Evolutionary conservation across 352 stramenopile genomes (phyloP).

Genomic region (Pythium rhizo-oryzae): DNA sequence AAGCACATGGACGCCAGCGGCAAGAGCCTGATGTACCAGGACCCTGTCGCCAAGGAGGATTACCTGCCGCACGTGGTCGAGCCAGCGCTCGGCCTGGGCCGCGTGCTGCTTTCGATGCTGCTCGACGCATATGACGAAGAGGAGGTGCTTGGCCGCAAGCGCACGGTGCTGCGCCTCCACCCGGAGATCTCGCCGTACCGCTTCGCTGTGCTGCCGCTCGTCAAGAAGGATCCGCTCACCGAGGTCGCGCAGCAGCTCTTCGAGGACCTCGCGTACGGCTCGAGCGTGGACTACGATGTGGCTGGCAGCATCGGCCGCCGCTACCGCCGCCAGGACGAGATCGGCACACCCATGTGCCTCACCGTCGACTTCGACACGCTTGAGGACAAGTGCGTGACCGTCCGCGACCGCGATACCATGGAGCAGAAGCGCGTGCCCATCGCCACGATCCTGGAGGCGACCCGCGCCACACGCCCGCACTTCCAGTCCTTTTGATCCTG

Average conservation of each 20-base stretch:
- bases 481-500: slow-evolving; percentile 37
- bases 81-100: slow-evolving; percentile 87
- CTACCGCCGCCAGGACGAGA: slow-evolving; percentile 97
- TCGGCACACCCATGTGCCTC: slow-evolving; percentile 97
- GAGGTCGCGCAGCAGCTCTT: slow-evolving; percentile 91
- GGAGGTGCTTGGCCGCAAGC: slow-evolving; percentile 82
- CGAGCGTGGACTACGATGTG: slow-evolving; percentile 93
- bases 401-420: slow-evolving; percentile 96
- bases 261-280: slow-evolving; percentile 82
- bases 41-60: slow-evolving; percentile 70
- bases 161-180: slow-evolving; percentile 92
- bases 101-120: slow-evolving; percentile 94
- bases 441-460: slow-evolving; percentile 80
- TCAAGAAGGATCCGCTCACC: slow-evolving; percentile 95
- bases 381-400: slow-evolving; percentile 95
- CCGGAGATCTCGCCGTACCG: slow-evolving; percentile 94
- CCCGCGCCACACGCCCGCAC: slow-evolving; percentile 35
- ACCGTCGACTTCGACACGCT: slow-evolving; percentile 98
- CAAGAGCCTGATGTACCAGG: slow-evolving; percentile 86
- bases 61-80: slow-evolving; percentile 97
- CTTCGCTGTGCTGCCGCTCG: slow-evolving; percentile 92
- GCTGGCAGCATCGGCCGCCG: slow-evolving; percentile 86
- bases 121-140: slow-evolving; percentile 96
- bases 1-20: slow-evolving; percentile 94
- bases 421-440: slow-evolving; percentile 95